phyloP scores from a whole-genome alignment of 306 rosid species.

The Dryas drummondii region DNA sequence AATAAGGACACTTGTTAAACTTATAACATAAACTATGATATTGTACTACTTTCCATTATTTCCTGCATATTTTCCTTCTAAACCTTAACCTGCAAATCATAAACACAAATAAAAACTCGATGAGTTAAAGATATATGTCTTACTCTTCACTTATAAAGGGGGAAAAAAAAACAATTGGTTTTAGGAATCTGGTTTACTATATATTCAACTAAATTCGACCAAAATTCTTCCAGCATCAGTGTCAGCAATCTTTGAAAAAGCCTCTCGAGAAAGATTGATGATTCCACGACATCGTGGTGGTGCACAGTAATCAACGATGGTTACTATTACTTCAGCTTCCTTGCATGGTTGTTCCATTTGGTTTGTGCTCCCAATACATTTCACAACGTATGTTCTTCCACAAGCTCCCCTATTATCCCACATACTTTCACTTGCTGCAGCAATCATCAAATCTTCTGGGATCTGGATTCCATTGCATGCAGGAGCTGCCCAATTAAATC shows the following conservation, averaged over 20 bases:
- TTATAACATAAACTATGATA: too few relatives aligned
- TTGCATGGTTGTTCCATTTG: not conserved
- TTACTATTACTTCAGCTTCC: not conserved
- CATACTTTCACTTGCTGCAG: not conserved
- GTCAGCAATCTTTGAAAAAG: not conserved
- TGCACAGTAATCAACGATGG: not conserved
- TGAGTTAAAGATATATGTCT: too few relatives aligned
- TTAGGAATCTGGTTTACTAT: too few relatives aligned
- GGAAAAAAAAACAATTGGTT: too few relatives aligned
- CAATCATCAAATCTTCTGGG: not conserved
- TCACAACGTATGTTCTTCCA: not conserved
- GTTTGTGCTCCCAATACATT: not conserved
- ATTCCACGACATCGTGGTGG: not conserved
- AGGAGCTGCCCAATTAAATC: not conserved
- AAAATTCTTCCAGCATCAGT: not conserved
- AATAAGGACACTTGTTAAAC: too few relatives aligned
- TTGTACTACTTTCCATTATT: too few relatives aligned
- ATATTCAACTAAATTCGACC: not conserved
- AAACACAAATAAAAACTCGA: too few relatives aligned
- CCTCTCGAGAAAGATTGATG: conserved; percentile 1
- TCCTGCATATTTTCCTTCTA: too few relatives aligned
- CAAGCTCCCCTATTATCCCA: conserved; percentile 1
- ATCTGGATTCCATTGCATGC: not conserved
- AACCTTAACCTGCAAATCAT: too few relatives aligned
- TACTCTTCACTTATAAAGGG: too few relatives aligned